Evolutionary conservation across 208 protist genomes (phyloP), one percentile per base, ranked within the genome.

Genomic region (Acanthamoeba castellanii): DNA sequence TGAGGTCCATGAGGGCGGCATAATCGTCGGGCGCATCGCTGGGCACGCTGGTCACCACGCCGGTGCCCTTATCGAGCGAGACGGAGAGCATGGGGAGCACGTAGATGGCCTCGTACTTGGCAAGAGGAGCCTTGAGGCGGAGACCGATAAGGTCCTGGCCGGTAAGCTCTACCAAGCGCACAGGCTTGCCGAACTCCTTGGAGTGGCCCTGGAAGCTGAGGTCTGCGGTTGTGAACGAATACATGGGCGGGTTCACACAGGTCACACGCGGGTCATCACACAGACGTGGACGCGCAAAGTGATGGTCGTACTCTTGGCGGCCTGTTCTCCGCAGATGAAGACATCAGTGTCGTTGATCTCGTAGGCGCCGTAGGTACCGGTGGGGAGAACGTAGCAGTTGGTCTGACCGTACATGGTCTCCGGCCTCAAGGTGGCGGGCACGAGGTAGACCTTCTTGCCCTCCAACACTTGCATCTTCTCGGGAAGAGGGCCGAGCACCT

Each of bases 361-460:
- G 95, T 99, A 99, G 22, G 98, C 99, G 82, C 98, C 98, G 98
- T 99, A 99, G 34, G 97, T 96, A 55, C 99, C 98, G 61, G 98
- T 98, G 59, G 99, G 99, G 32, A 98, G 97, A 25, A 99, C 97
- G 99, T 99, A 99, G 98, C 99, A 99, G 97, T 99, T 99, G 68
- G 99, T 99, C 97, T 99, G 99, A 20, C 99, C 99, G 96, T 98
- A 98, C 98, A 99, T 99, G 47, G 99, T 99, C 97, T 99, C 99
- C 42, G 99, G 99, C 47, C 99, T 98, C 5, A 99, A 98, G n/a
- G 99, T 99, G 16, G 99, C 99, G 45, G 99, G 98, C 13, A 99
- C 98, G 13, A 99, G 96, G 95, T 98, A 99, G n/a, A 99, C 98
- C n/a, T 97, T 96, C 32, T 96, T 72, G 34, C 95, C 96, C n/a